Evolutionary conservation across 176 grass and related monocot genomes (phyloP).

Genomic region (Ensete glaucum): DNA sequence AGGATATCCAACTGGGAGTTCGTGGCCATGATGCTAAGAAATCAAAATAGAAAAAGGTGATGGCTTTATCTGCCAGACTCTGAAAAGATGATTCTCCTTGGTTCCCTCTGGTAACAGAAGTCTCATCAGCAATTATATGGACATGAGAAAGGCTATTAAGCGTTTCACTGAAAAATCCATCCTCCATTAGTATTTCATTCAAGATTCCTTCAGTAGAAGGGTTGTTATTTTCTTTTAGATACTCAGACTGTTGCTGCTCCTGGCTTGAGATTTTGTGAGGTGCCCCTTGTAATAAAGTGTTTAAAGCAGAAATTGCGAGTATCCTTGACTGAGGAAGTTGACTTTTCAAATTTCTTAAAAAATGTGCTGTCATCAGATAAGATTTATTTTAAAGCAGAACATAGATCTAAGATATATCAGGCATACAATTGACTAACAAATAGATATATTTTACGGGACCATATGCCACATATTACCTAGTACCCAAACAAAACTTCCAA

Average conservation of each 20-base stretch:
- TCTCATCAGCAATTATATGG: constrained; percentile 82
- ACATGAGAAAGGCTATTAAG: constrained; percentile 77
- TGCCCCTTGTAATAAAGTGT: constrained; percentile 72
- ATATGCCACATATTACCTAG: background rate
- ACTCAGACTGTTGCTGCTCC: constrained; percentile 26
- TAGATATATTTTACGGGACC: background rate
- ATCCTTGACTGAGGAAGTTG: constrained; percentile 95
- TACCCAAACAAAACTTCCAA: background rate
- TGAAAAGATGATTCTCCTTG: constrained; percentile 75
- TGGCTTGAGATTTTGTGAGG: constrained; percentile 32
- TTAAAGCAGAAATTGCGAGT: constrained; percentile 92
- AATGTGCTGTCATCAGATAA: constrained; percentile 66
- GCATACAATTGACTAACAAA: background rate
- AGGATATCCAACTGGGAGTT: constrained; percentile 86
- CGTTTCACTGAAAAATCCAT: constrained; percentile 63
- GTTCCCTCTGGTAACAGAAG: constrained; percentile 50
- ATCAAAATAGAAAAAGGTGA: constrained; percentile 95
- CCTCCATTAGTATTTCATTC: constrained; percentile 62
- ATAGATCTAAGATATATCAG: constrained; percentile 3
- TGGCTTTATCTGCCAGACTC: constrained; percentile 66
- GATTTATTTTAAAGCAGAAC: constrained; percentile 3
- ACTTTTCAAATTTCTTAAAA: constrained; percentile 86
- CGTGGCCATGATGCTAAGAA: constrained; percentile 87
- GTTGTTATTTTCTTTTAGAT: constrained; percentile 26
- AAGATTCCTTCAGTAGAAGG: constrained; percentile 43